phyloP scores from a whole-genome alignment of 352 stramenopile species.

The Phytophthora pistaciae region DNA sequence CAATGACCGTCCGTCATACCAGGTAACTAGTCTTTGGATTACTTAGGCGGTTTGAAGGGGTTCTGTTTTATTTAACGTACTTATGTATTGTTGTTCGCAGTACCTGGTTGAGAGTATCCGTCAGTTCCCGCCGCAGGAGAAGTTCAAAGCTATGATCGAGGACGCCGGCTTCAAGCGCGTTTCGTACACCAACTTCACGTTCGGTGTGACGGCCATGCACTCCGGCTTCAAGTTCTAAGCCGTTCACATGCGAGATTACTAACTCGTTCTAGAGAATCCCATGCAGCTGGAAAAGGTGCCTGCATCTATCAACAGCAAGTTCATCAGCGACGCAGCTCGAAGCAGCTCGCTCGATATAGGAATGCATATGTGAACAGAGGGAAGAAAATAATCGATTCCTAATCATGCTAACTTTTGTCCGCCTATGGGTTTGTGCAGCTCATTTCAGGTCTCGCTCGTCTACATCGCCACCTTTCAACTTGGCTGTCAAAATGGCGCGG shows the following conservation, averaged over 20 bases:
- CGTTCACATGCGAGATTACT: slow-evolving; percentile 5
- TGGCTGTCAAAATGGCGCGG: slow-evolving; percentile 82
- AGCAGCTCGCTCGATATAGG: slow-evolving; percentile 11
- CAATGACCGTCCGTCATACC: slow-evolving; percentile 97
- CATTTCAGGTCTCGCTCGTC: slow-evolving; percentile 53
- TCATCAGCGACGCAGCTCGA: slow-evolving; percentile 3
- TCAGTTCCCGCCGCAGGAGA: slow-evolving; percentile 97
- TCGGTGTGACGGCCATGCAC: slow-evolving; percentile 98
- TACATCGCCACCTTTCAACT: slow-evolving; percentile 57
- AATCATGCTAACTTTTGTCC: neutral
- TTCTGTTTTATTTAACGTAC: neutral
- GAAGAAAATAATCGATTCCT: slow-evolving; percentile 12
- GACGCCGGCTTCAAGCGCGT: slow-evolving; percentile 94
- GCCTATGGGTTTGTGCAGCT: neutral
- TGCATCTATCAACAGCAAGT: slow-evolving; percentile 18
- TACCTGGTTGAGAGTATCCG: slow-evolving; percentile 99
- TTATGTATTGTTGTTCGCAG: slow-evolving; percentile 31
- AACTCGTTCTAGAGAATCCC: slow-evolving; percentile 12
- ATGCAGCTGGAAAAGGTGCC: slow-evolving; percentile 3
- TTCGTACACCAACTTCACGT: slow-evolving; percentile 97
- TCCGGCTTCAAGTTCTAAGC: slow-evolving; percentile 95
- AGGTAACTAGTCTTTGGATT: slow-evolving; percentile 62
- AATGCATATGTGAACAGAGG: slow-evolving; percentile 7
- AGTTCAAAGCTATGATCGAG: slow-evolving; percentile 96
- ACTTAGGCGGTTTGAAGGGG: no score